Percentiles rank a stretch among this genome's conserved stretches.
These are phyloP conservation scores for Lactarius indigo DNA, from an alignment of 768 basidiomycete species.

Conservation along the genomic window DNA sequence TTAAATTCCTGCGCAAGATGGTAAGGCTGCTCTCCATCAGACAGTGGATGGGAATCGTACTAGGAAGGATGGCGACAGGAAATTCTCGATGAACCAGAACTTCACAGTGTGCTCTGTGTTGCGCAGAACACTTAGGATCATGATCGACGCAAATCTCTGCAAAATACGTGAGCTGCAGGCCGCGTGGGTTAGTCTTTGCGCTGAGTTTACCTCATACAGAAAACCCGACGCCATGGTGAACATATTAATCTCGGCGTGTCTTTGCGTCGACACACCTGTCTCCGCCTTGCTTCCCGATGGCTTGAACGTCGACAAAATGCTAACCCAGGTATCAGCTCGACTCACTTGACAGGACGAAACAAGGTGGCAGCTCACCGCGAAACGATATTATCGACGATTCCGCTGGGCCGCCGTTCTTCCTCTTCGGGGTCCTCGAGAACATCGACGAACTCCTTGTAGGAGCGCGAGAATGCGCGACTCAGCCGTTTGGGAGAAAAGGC, in stretches of 20 bases:
- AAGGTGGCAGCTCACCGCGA: conserved; percentile 46
- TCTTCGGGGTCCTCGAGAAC: conserved; percentile 54
- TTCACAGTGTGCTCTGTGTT: conserved; percentile 95
- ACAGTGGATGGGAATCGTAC: conserved; percentile 39
- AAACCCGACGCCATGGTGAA: conserved; percentile 98
- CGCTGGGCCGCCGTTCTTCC: conserved; percentile 33
- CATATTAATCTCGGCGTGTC: conserved; percentile 93
- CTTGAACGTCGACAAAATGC: conserved; percentile 31
- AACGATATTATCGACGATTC: conserved; percentile 46
- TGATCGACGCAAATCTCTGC: conserved; percentile 95
- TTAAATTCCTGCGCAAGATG: conserved; percentile 72
- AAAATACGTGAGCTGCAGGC: conserved; percentile 3
- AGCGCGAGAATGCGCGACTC: no score
- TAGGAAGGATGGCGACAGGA: conserved; percentile 95
- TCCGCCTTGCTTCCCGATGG: conserved; percentile 14
- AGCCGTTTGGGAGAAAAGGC: no score
- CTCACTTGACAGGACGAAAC: neutral
- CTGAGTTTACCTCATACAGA: conserved; percentile 75
- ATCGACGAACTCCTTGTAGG: conserved; percentile 70
- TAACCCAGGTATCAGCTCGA: conserved; percentile 21
- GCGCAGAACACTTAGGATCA: conserved; percentile 93
- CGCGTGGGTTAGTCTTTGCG: neutral
- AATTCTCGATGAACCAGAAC: conserved; percentile 99
- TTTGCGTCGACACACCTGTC: conserved; percentile 27
- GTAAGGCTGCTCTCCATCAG: conserved; percentile 3